Conservation (phyloP, 345 rosid species). For the Viola odorata region DNA sequence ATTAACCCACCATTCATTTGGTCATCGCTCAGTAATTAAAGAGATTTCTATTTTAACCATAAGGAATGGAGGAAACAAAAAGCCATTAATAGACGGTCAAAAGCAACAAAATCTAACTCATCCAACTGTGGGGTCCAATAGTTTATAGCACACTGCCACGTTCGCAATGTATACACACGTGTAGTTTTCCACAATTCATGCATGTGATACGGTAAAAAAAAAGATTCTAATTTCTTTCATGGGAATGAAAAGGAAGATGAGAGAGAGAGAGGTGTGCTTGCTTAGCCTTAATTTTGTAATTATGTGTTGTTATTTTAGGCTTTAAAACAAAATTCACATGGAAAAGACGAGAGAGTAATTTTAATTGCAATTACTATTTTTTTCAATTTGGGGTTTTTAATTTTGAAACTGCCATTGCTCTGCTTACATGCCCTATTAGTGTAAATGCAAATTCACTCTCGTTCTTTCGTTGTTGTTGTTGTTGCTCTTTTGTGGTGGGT, state of each 20-base stretch:
- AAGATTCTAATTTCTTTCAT: too few relatives aligned
- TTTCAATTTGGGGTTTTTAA: constrained; percentile 4
- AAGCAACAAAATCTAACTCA: constrained; percentile 19
- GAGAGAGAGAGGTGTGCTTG: constrained; percentile 21
- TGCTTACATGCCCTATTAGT: not conserved
- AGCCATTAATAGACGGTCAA: constrained; percentile 12
- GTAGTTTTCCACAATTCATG: not conserved
- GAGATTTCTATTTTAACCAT: too few relatives aligned
- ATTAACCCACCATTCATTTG: too few relatives aligned
- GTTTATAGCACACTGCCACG: constrained; percentile 11
- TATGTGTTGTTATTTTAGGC: not conserved
- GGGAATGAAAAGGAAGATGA: not conserved
- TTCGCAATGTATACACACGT: not conserved
- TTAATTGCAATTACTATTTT: not conserved
- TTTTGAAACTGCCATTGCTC: constrained; percentile 18
- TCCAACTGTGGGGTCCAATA: constrained; percentile 14
- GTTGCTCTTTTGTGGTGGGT: constrained; percentile 12
- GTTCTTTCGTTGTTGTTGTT: not conserved
- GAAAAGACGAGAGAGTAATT: not conserved
- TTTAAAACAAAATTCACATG: not conserved
- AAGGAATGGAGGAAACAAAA: not conserved
- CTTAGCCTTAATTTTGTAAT: too few relatives aligned
- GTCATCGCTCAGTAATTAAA: too few relatives aligned
- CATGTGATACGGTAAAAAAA: too few relatives aligned
- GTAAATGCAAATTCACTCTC: constrained; percentile 10